A percentile compares a stretch with the other conserved stretches of the same genome.
Evolutionary conservation across 129 eudicot species (phyloP).

Genomic region (Flaveria trinervia): DNA sequence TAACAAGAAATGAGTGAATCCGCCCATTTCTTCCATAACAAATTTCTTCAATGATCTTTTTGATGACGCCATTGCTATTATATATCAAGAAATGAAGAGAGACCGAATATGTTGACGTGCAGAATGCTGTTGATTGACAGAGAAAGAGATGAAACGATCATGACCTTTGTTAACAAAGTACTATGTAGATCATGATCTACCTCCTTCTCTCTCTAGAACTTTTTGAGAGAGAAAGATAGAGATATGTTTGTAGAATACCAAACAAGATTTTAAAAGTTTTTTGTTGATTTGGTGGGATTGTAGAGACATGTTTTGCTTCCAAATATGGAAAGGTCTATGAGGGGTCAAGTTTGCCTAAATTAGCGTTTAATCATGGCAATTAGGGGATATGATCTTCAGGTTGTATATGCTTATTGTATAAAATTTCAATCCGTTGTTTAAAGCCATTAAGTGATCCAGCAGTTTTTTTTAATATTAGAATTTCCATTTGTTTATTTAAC

Average conservation of each 20-base stretch:
- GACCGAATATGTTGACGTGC: neutral
- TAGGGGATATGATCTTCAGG: neutral
- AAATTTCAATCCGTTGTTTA: neutral
- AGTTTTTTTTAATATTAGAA: too few relatives aligned
- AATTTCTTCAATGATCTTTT: slow-evolving; percentile 45
- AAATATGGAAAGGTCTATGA: slow-evolving; percentile 32
- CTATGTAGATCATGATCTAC: slow-evolving; percentile 55
- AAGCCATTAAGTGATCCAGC: too few relatives aligned
- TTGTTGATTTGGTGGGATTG: slow-evolving; percentile 19
- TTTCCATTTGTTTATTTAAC: too few relatives aligned
- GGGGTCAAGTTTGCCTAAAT: slow-evolving; percentile 46
- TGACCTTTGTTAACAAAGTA: slow-evolving; percentile 25
- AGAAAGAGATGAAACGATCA: slow-evolving; percentile 37
- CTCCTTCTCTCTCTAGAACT: slow-evolving; percentile 41
- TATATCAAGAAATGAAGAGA: neutral
- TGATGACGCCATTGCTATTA: slow-evolving; percentile 33
- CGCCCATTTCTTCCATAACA: slow-evolving; percentile 63
- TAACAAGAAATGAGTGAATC: slow-evolving; percentile 54
- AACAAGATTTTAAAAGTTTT: slow-evolving; percentile 30
- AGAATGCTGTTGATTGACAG: slow-evolving; percentile 11
- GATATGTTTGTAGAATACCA: slow-evolving; percentile 33
- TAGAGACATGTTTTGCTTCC: slow-evolving; percentile 30
- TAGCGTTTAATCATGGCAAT: slow-evolving; percentile 46
- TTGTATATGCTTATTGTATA: neutral
- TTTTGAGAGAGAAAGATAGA: slow-evolving; percentile 27